These are phyloP conservation scores for Yueomyces sp. DNA, from an alignment of 805 yeast species.

Conservation along the genomic window DNA sequence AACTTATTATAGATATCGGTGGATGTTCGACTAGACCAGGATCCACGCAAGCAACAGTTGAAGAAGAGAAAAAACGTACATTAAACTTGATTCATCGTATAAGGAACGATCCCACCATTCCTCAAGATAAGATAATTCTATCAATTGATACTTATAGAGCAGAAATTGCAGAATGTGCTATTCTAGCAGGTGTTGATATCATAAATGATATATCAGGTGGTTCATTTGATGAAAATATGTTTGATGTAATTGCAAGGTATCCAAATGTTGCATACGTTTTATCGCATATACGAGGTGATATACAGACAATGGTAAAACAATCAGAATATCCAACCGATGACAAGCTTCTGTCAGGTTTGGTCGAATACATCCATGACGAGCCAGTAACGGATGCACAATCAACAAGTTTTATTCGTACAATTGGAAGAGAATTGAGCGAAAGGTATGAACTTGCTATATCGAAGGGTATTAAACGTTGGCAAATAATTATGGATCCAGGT, in stretches of 20 bases:
- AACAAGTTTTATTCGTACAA: slow-evolving; percentile 35
- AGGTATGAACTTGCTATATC: slow-evolving; percentile 43
- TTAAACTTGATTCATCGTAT: slow-evolving; percentile 56
- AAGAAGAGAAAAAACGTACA: slow-evolving; percentile 61
- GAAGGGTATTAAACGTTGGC: slow-evolving; percentile 76
- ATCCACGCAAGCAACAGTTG: slow-evolving; percentile 41
- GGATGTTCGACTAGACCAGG: slow-evolving; percentile 93
- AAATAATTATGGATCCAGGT: slow-evolving; percentile 86
- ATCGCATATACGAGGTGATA: slow-evolving; percentile 78
- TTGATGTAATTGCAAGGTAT: slow-evolving; percentile 50
- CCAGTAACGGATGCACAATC: slow-evolving; percentile 8
- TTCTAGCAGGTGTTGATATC: slow-evolving; percentile 74
- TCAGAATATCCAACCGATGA: slow-evolving; percentile 33
- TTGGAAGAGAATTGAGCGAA: slow-evolving; percentile 50
- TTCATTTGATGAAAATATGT: slow-evolving; percentile 49
- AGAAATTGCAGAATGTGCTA: slow-evolving; percentile 54
- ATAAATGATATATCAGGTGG: slow-evolving; percentile 89
- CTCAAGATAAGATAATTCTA: slow-evolving; percentile 34
- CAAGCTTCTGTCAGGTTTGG: slow-evolving; percentile 1
- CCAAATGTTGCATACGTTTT: slow-evolving; percentile 62
- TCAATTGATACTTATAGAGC: slow-evolving; percentile 86
- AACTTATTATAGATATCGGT: slow-evolving; percentile 68
- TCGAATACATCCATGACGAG: slow-evolving; percentile 10
- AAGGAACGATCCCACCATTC: slow-evolving; percentile 28
- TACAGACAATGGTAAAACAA: slow-evolving; percentile 53